These are phyloP conservation scores for Ramalina intermedia DNA, from an alignment of 495 filamentous ascomycete species.

Conservation along the genomic window DNA sequence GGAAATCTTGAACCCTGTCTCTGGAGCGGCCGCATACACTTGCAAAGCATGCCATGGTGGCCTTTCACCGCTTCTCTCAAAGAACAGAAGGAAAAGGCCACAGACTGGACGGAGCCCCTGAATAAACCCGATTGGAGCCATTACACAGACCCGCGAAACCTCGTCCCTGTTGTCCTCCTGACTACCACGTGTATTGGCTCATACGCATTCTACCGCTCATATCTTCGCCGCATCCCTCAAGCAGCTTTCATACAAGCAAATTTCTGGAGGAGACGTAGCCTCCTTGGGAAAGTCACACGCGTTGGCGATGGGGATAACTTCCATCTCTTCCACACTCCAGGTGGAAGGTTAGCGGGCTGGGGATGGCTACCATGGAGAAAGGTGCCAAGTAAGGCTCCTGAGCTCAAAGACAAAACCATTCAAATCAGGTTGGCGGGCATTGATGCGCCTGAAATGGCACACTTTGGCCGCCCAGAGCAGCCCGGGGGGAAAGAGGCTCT, in stretches of 20 bases:
- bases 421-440: conserved; percentile 79
- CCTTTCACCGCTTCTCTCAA: background rate
- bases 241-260: conserved; percentile 53
- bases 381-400: conserved; percentile 50
- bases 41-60: background rate
- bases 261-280: conserved; percentile 46
- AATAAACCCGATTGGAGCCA: conserved; percentile 49
- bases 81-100: conserved; percentile 11
- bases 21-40: no score
- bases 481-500: conserved; percentile 70
- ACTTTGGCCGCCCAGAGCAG: conserved; percentile 81
- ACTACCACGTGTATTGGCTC: conserved; percentile 45
- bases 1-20: no score
- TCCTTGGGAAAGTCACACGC: conserved; percentile 78
- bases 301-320: conserved; percentile 97
- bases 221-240: conserved; percentile 68
- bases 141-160: conserved; percentile 49
- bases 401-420: conserved; percentile 65
- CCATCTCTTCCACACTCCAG: conserved; percentile 83
- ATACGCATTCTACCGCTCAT: conserved; percentile 40
- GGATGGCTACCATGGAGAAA: conserved; percentile 68
- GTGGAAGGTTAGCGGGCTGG: conserved; percentile 77
- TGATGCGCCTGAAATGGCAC: conserved; percentile 83
- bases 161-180: conserved; percentile 54
- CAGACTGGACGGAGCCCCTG: conserved; percentile 36